These are phyloP conservation scores for Raphidocelis subcapitata DNA, from an alignment of 139 green algal species.

Conservation along the genomic window DNA sequence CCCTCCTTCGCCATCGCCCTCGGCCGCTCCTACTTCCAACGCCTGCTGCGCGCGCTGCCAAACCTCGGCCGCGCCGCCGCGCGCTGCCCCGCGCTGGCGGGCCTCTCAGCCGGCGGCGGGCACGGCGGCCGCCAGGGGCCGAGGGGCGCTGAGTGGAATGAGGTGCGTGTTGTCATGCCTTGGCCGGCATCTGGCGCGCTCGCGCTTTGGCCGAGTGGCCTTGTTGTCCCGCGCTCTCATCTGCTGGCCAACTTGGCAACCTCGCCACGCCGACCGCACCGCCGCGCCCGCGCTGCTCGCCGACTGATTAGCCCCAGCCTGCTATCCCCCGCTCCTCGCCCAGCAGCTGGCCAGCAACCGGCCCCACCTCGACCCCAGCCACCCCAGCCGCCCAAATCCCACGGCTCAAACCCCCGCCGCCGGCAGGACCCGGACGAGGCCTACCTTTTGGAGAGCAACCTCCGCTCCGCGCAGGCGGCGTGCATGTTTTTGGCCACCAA, in stretches of 20 bases:
- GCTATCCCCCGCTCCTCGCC: no score
- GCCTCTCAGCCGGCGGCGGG: background rate
- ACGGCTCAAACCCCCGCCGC: background rate
- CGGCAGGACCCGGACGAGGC: no score
- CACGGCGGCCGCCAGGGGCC: background rate
- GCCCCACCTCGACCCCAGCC: no score
- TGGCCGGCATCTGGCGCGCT: no score
- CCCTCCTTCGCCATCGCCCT: constrained; percentile 35
- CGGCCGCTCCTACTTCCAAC: constrained; percentile 44
- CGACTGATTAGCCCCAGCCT: no score
- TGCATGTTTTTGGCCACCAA: constrained; percentile 47
- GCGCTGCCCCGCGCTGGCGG: constrained; percentile 7
- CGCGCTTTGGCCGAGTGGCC: background rate
- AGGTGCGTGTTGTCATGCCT: background rate
- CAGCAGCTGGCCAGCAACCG: no score
- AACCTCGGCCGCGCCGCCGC: constrained; percentile 3
- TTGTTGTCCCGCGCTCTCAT: background rate
- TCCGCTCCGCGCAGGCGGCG: constrained; percentile 37
- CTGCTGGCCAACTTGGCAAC: background rate
- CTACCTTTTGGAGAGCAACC: constrained; percentile 3
- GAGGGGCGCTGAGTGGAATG: background rate
- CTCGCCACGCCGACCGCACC: no score
- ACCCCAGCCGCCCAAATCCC: no score
- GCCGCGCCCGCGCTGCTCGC: background rate
- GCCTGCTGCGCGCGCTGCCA: constrained; percentile 13